A percentile compares a stretch with the other conserved stretches of the same genome.
These are phyloP conservation scores for Platanus orientalis DNA, from an alignment of 164 flowering plant species.

Conservation along the genomic window DNA sequence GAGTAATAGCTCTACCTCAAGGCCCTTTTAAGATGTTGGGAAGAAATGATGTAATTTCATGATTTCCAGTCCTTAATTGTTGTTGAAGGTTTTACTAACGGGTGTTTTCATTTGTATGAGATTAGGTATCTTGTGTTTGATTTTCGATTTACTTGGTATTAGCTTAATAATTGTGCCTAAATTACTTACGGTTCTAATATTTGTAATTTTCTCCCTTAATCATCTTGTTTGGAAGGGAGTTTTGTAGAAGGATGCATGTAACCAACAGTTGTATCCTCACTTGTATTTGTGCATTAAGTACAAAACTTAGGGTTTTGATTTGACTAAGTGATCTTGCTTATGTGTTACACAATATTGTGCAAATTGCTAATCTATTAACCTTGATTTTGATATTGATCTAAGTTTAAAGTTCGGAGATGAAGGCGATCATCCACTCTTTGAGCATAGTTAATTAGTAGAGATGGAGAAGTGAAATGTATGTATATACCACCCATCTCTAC, in stretches of 20 bases:
- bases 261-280: neutral
- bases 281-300: neutral
- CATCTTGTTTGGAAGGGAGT: neutral
- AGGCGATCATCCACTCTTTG: neutral
- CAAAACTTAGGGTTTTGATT: neutral
- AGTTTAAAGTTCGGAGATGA: neutral
- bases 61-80: slow-evolving; percentile 2
- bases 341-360: neutral
- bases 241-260: neutral
- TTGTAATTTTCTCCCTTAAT: neutral
- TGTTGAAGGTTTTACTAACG: neutral
- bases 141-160: slow-evolving; percentile 1
- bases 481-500: neutral
- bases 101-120: neutral
- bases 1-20: slow-evolving; percentile 25
- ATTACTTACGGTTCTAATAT: neutral
- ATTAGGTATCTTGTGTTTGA: neutral
- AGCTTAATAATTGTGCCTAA: neutral
- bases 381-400: neutral
- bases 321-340: neutral
- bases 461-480: neutral
- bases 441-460: neutral
- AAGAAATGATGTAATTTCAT: slow-evolving; percentile 3
- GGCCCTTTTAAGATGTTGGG: slow-evolving; percentile 22
- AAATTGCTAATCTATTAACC: neutral